Evolutionary conservation across 2,329 filamentous ascomycete species (phyloP).

Genomic region (Dothiorella sarmentorum): DNA sequence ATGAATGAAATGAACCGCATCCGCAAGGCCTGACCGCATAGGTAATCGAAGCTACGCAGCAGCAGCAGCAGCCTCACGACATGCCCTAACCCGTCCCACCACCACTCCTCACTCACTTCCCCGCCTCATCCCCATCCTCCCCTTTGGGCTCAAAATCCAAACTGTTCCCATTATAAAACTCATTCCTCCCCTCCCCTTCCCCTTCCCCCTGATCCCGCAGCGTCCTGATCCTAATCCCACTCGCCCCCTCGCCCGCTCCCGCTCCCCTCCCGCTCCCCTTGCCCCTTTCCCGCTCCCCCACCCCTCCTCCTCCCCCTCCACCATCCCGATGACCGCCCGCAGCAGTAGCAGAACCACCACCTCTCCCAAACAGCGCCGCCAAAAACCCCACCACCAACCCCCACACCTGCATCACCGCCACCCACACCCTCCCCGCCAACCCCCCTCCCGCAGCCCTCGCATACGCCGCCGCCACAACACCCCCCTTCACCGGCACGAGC

Average conservation of each 20-base stretch:
- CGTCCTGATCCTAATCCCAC: conserved; percentile 41
- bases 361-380: conserved; percentile 16
- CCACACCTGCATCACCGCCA: conserved; percentile 1
- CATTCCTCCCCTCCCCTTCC: conserved; percentile 41
- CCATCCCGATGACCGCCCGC: background rate
- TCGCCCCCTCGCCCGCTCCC: conserved; percentile 16
- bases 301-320: background rate
- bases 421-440: conserved; percentile 18
- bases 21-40: no score
- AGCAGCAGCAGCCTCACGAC: no score
- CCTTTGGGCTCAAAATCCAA: conserved; percentile 63
- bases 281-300: conserved; percentile 23
- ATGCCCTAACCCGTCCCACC: no score
- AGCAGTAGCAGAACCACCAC: background rate
- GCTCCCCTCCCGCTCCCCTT: conserved; percentile 22
- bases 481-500: conserved; percentile 66
- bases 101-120: background rate
- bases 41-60: no score
- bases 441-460: conserved; percentile 29
- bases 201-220: conserved; percentile 44
- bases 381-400: conserved; percentile 4
- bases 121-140: conserved; percentile 29
- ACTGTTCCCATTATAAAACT: conserved; percentile 92
- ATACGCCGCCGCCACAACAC: conserved; percentile 61
- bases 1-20: no score